Conservation (phyloP, 2,329 filamentous ascomycete genomes). For the Aspergillus persii region DNA sequence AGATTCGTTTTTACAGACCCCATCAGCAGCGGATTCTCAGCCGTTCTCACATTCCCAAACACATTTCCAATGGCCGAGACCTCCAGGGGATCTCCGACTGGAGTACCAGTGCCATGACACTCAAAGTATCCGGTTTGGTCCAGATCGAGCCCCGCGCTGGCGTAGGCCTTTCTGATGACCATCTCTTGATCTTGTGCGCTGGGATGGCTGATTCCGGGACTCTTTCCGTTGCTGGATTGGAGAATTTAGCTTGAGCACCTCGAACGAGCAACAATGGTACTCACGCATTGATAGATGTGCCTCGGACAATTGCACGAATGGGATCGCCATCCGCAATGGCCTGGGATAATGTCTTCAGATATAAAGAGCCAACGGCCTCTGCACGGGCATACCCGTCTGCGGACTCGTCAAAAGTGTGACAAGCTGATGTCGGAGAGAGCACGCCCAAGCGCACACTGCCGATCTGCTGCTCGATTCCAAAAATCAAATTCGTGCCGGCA, state of each 20-base stretch:
- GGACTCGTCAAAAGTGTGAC: constrained; percentile 42
- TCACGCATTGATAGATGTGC: constrained; percentile 47
- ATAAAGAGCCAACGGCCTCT: constrained; percentile 49
- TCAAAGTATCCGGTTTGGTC: constrained; percentile 20
- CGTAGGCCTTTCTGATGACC: constrained; percentile 40
- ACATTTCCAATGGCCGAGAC: constrained; percentile 9
- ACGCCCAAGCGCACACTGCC: constrained; percentile 23
- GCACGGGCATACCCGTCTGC: constrained; percentile 52
- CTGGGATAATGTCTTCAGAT: constrained; percentile 49
- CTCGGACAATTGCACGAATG: constrained; percentile 46
- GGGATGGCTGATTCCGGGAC: constrained; percentile 42
- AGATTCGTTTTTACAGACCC: background rate
- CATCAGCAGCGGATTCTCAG: background rate
- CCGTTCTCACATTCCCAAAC: background rate
- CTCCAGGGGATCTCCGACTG: constrained; percentile 23
- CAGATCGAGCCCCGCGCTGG: constrained; percentile 21
- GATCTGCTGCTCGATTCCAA: background rate
- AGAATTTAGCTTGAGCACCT: too few relatives aligned
- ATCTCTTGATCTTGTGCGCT: constrained; percentile 35
- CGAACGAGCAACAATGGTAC: background rate
- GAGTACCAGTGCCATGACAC: constrained; percentile 41
- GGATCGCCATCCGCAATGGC: constrained; percentile 47
- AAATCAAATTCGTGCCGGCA: constrained; percentile 3
- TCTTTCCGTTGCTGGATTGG: too few relatives aligned
- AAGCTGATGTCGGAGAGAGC: constrained; percentile 44